Base-by-base conservation (phyloP, 2,329 filamentous ascomycete genomes). In the Xylaria sp. region DNA sequence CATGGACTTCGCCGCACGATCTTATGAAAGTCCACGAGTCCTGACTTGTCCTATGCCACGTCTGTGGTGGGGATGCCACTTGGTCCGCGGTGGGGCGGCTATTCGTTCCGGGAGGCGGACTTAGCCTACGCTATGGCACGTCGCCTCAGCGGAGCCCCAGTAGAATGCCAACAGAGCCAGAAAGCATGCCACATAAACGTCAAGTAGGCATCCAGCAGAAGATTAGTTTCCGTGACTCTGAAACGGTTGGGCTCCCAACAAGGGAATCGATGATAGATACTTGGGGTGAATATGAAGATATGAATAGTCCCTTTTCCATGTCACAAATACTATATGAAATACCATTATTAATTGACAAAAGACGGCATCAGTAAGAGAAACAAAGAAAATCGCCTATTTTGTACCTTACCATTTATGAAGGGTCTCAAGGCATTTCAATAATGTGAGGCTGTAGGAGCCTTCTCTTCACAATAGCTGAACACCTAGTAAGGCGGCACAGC, bases 101-200 rank as follows among this genome's bases (percentile, higher is more conserved):
- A 30, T 60, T 60, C 58, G 15, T 60, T 60, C 57, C 41, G 57
- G 5, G 43, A 60, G 32, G 58, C 52, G 25, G 32, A 52, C 23
- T 34, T 60, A 30, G 58, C 41, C 41, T 41, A 52, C 12, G 45
- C 41, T 41, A 52, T n/a, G 45, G 58, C 12, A 52, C 45, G 25
- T 34, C 58, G 20, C 58, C 8, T 39, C 28, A 52, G 20, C 20
- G 39, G 58, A 50, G n/a, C 20, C n/a, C 57, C 43, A 15, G 34
- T 36, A 13, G 18, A n/a, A 39, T 41, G 15, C 39, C 8, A 48
- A 36, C 30, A 2, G 57, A 48, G n/a, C 10, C 15, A 13, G 30
- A 50, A 39, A 36, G n/a, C 30, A 23, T 32, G 15, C 32, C 32
- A 50, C 45, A 60, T 20, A 52, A 60, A 39, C 58, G 45, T 9